Evolutionary conservation across 2,329 filamentous ascomycete species (phyloP), one percentile per base, ranked within the genome.

Genomic region (Tricladium varicosporioides): DNA sequence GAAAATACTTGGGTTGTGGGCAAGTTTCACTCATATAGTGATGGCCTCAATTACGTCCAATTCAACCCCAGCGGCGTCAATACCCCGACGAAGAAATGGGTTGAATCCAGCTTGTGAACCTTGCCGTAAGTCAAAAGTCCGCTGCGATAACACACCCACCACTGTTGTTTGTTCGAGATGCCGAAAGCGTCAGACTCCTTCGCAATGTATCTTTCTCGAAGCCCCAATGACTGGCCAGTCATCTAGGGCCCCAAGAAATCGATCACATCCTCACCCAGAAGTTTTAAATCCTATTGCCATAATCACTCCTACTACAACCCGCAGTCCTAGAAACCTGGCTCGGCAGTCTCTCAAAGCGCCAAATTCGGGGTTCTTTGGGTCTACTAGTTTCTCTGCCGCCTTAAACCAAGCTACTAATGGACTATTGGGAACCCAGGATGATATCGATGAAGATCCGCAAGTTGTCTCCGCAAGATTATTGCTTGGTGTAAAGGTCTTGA

Each of bases 71-170:
- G 44, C 36, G 43, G 36, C 9, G 11, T 40, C 9, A 40, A 10
- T 47, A 19, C 19, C 51, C 33, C 54, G 54, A 43, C 58, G 60
- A 32, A 54, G 60, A 32, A 63, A 63, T 52, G 60, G 60, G 13
- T 53, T 63, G 9, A 36, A 53, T n/a, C 54, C 60, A 16, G 60
- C 60, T 22, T 63, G 60, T 27, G 60, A 60, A 42, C 53, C 49
- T n/a, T 63, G 60, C 44, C 45, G 60, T 27, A 63, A 63, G 36
- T 56, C 60, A 1, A 63, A 63, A 51, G 52, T 60, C 8, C 51
- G 56, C 2, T 63, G 60, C 50, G 58, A 63, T 48, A 33, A 48
- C 43, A 16, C 58, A 9, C 18, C 56, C 1, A 36, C 43, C 5
- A 46, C 48, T 7, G 48, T 33, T 2, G 19, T 49, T 5, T 63